phyloP scores from a whole-genome alignment of 2,329 filamentous ascomycete genomes.

The Lecanicillium sp. region DNA sequence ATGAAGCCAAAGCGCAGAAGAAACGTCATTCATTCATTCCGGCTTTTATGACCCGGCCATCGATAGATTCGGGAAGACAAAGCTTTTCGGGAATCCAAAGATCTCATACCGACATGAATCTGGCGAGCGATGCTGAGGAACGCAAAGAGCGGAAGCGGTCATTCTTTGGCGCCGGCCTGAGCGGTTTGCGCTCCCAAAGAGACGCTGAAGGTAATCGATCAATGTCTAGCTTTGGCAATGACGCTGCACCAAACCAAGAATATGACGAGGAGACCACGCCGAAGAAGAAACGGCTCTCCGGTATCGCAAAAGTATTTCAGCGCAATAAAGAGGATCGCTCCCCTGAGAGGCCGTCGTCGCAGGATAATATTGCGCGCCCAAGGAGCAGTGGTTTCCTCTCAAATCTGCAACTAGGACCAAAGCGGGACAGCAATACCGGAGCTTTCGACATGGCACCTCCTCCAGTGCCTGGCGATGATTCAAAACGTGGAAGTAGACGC shows the following conservation, averaged over 20 bases:
- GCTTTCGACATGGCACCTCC: conserved; percentile 13
- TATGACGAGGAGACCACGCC: conserved; percentile 2
- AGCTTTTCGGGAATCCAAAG: not conserved
- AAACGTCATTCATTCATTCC: conserved; percentile 32
- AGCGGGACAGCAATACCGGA: conserved; percentile 14
- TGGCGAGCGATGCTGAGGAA: too few relatives aligned
- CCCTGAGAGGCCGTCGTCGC: not conserved
- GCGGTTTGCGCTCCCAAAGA: conserved; percentile 1
- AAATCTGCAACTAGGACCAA: too few relatives aligned
- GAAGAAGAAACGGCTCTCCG: conserved; percentile 39
- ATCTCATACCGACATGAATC: conserved; percentile 3
- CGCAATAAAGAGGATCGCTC: conserved; percentile 12
- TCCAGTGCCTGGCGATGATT: conserved; percentile 7
- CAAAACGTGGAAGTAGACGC: conserved; percentile 18
- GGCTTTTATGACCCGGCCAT: conserved; percentile 17
- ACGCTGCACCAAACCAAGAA: not conserved
- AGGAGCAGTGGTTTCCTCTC: too few relatives aligned
- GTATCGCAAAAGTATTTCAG: conserved; percentile 20
- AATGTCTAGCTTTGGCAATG: not conserved
- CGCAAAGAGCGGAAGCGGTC: conserved; percentile 31
- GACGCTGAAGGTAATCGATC: not conserved
- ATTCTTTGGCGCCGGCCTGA: conserved; percentile 22
- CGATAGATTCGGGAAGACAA: conserved; percentile 13
- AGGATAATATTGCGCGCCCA: too few relatives aligned
- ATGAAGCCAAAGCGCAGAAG: conserved; percentile 28